Evolutionary conservation across 441 rosid genomes (phyloP).

Genomic region (Euphorbia corollata): DNA sequence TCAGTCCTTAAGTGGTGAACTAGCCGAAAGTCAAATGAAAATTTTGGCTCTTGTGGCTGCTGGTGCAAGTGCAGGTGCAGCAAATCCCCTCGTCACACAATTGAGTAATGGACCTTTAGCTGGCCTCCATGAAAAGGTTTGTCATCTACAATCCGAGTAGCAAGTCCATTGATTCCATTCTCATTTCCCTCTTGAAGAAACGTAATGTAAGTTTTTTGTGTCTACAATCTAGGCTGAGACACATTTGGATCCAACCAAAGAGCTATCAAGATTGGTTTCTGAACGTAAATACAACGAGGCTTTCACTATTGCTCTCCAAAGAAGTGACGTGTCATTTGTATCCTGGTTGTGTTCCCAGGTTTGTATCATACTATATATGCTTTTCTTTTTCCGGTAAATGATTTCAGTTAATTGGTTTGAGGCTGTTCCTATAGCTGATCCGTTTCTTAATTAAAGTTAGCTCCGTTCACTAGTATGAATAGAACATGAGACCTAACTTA

Average conservation of each 20-base stretch:
- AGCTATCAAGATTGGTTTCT: constrained; percentile 46
- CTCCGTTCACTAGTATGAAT: too few species aligned
- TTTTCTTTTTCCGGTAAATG: not conserved
- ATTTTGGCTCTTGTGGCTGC: constrained; percentile 57
- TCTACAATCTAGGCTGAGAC: constrained; percentile 35
- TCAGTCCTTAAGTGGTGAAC: constrained; percentile 53
- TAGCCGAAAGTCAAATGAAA: constrained; percentile 58
- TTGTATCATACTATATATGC: not conserved
- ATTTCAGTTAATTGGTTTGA: too few species aligned
- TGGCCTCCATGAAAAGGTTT: constrained; percentile 51
- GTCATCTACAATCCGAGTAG: not conserved
- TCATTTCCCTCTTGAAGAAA: not conserved
- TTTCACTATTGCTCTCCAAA: constrained; percentile 52
- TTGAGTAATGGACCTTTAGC: constrained; percentile 51
- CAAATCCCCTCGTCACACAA: constrained; percentile 41
- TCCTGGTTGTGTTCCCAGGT: constrained; percentile 81
- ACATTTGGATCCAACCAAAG: constrained; percentile 58
- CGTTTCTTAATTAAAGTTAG: too few species aligned
- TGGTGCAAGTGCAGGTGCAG: constrained; percentile 37
- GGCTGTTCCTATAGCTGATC: too few species aligned
- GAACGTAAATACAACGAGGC: constrained; percentile 64
- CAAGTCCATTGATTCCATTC: not conserved
- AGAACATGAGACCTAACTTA: too few species aligned
- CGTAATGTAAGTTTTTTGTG: not conserved
- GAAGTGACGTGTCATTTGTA: constrained; percentile 64